Evolutionary conservation across 2,329 filamentous ascomycete genomes (phyloP).

Genomic region (Aspergillus fijiensis): DNA sequence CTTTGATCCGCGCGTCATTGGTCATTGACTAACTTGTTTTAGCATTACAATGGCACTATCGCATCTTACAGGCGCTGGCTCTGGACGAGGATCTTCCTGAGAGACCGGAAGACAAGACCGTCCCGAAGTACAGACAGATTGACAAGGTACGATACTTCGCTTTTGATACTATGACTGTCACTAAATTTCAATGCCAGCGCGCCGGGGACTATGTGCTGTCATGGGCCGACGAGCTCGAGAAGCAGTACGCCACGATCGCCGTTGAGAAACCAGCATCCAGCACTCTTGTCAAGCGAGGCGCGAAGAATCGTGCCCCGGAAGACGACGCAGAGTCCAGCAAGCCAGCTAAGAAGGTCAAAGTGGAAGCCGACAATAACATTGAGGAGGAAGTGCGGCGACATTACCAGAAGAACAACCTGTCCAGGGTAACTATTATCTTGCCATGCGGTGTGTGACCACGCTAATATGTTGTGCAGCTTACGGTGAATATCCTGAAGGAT

Average conservation of each 20-base stretch:
- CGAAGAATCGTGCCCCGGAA: constrained; percentile 27
- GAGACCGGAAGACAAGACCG: constrained; percentile 70
- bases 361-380: constrained; percentile 28
- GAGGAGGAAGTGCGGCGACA: constrained; percentile 43
- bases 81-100: constrained; percentile 88
- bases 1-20: too few relatives aligned
- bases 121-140: constrained; percentile 83
- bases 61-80: constrained; percentile 85
- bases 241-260: constrained; percentile 52
- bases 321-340: constrained; percentile 26
- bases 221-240: constrained; percentile 70
- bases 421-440: constrained; percentile 33
- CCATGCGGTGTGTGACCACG: background rate
- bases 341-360: constrained; percentile 50
- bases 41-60: constrained; percentile 94
- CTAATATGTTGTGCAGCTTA: constrained; percentile 37
- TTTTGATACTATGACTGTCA: background rate
- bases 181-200: constrained; percentile 46
- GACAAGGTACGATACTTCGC: constrained; percentile 57
- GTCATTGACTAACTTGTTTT: background rate
- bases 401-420: constrained; percentile 45
- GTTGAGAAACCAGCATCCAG: constrained; percentile 37
- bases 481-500: constrained; percentile 47
- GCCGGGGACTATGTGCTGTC: constrained; percentile 75
- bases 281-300: constrained; percentile 50